Evolutionary conservation across 2,329 filamentous ascomycete genomes (phyloP), one percentile per base, ranked within the genome.

Genomic region (Cryphonectria japonica): DNA sequence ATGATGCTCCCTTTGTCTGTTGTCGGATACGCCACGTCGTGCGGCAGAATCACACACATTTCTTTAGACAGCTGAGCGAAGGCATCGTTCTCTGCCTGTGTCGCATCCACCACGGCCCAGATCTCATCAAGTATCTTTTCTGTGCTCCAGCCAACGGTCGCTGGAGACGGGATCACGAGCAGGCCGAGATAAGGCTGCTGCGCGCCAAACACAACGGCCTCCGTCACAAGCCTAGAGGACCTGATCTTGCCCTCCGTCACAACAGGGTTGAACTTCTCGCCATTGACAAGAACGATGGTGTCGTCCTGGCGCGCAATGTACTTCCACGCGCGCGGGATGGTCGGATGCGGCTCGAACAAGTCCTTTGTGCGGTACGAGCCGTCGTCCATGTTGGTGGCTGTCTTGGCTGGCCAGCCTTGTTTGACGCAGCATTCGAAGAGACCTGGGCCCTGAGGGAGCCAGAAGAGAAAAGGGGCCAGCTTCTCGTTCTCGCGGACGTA

Each of bases 1-100:
- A 88, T 88, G 69, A 86, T 80, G 0, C 83, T 86, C 0, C 84
- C 84, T 74, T 89, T 88, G 68, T 88, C 87, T 0, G 86, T 88
- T 1, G 79, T 77, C 0, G 86, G 85, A 63, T 83, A 87, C 0
- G 79, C 74, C 0, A 78, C 74, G 22, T 80, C 79, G 0, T 80
- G 73, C 0, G 84, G 82, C 9, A 90, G 78, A 11, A 90, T 76
- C 0, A 82, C 77, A 16, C 89, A 76, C 79, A 89, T 84, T 7
- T 85, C 83, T 61, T 79, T 81, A 0, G 83, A 82, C 2, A 89
- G 82, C 32, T 75, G 77, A 0, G 78, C 78, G 69, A 78, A 82
- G 0, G 76, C 74, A 46, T 82, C 79, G 0, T 75, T 76, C 3
- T 74, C 72, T 22, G 72, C 69, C 61, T 82, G 80, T 3, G 80